Percentiles rank a stretch among this genome's conserved stretches.
phyloP scores from a whole-genome alignment of 2,329 filamentous ascomycete species.

The Botrytis paeoniae region DNA sequence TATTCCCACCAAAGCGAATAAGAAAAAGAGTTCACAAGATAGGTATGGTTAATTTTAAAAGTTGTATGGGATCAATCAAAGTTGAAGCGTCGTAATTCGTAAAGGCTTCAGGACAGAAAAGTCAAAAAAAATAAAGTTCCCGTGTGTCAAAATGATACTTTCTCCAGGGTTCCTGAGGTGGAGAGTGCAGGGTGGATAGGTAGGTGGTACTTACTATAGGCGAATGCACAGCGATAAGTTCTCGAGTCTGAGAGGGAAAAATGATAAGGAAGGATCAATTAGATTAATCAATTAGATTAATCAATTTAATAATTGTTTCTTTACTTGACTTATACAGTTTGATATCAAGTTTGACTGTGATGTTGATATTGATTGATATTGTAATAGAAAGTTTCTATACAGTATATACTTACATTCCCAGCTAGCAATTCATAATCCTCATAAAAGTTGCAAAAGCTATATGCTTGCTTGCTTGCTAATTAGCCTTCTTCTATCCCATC shows the following conservation, averaged over 20 bases:
- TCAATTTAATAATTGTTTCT: neutral
- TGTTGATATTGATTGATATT: neutral
- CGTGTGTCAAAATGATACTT: neutral
- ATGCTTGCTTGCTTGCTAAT: neutral
- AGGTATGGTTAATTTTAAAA: neutral
- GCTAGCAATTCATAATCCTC: neutral
- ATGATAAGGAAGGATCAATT: neutral
- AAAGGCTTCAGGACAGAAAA: neutral
- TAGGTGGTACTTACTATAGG: neutral
- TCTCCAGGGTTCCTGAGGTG: neutral
- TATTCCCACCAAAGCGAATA: neutral
- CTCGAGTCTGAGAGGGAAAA: slow-evolving; percentile 15
- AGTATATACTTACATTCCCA: too few species aligned
- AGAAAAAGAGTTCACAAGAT: neutral
- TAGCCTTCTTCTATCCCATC: neutral
- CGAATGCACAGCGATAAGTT: slow-evolving; percentile 19
- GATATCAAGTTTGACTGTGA: neutral
- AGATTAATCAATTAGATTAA: neutral
- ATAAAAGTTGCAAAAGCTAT: neutral
- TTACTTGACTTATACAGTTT: neutral
- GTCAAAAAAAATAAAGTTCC: neutral
- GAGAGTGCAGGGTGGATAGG: neutral
- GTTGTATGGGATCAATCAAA: neutral
- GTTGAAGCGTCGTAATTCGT: neutral
- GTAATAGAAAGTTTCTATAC: too few species aligned